Percentiles rank a stretch among this genome's conserved stretches.
Conservation (phyloP, 1,139 yeast species). For the Protomyces inouyei region DNA sequence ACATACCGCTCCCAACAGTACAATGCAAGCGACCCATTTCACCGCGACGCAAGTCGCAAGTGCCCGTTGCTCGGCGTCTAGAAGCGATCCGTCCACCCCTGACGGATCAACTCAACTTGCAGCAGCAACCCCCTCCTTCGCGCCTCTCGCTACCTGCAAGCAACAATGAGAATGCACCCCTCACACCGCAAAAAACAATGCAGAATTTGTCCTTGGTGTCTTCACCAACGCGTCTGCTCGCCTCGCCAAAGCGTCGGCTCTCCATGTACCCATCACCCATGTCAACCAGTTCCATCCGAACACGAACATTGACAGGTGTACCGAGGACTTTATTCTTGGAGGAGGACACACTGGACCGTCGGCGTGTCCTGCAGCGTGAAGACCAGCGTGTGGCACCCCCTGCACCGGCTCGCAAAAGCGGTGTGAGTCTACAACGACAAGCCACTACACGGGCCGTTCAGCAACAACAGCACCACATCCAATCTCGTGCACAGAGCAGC, state of each 20-base stretch:
- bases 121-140: not conserved
- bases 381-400: constrained; percentile 17
- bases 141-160: not conserved
- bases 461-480: not conserved
- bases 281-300: not conserved
- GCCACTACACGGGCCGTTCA: not conserved
- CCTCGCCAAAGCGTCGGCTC: constrained; percentile 6
- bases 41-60: constrained; percentile 19
- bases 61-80: constrained; percentile 9
- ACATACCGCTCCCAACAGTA: not conserved
- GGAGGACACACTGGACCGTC: not conserved
- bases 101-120: constrained; percentile 7
- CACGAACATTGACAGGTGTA: constrained; percentile 14
- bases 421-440: constrained; percentile 1
- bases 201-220: not conserved
- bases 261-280: not conserved
- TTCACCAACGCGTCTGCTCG: not conserved
- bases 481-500: not conserved
- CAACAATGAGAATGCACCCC: constrained; percentile 7
- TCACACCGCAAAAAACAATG: not conserved
- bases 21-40: constrained; percentile 10
- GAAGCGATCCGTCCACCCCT: not conserved
- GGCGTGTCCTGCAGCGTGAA: constrained; percentile 6
- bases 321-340: constrained; percentile 1
- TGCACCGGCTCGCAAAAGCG: constrained; percentile 4